Evolutionary conservation across 2,329 filamentous ascomycete genomes (phyloP), one percentile per base, ranked within the genome.

Genomic region (Claviceps sp.): DNA sequence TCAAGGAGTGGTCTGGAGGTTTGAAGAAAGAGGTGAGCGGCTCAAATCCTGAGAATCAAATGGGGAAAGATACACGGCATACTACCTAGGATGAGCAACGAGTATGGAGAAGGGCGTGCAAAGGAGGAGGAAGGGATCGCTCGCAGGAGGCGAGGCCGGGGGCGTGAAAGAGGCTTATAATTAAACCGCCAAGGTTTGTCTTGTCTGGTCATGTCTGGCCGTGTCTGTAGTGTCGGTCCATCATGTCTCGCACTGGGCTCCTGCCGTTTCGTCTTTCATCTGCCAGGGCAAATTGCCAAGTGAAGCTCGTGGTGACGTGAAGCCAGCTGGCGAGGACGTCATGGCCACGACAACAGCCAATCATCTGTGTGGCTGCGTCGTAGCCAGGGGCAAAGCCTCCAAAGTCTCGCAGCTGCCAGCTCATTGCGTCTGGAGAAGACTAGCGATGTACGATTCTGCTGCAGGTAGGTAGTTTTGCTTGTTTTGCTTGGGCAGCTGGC

Each of bases 241-340:
- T 6, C n/a, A 16, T 6, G 37, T 42, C 40, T 42, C 17, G 40
- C 40, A 42, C 40, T 11, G 20, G 40, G 40, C 20, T 20, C 40
- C 40, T 42, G 40, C 17, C 26, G 38, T 34, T 34, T 34, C 9
- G 29, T 34, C 29, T 34, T 34, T 34, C 29, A 11, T 34, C 29
- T 34, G 9, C 9, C 29, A 34, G 29, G 29, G 11, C 20, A 22
- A 14, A 14, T 2, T 22, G 47, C 53, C 47, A 39, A 23, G 36
- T 45, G 47, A 58, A 56, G 50, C 56, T 56, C 58, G 57, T 50
- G 57, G 55, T 50, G 59, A 45, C 23, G 37, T 17, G 37, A 43
- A 23, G 16, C 16, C 58, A 60, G 56, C 59, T 57, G 57, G 57
- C 60, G 56, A 61, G 57, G 62, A 65, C 65, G 65, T 67, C 65